These are phyloP conservation scores for Auriscalpium vulgare DNA, from an alignment of 768 basidiomycete genomes.

Conservation along the genomic window DNA sequence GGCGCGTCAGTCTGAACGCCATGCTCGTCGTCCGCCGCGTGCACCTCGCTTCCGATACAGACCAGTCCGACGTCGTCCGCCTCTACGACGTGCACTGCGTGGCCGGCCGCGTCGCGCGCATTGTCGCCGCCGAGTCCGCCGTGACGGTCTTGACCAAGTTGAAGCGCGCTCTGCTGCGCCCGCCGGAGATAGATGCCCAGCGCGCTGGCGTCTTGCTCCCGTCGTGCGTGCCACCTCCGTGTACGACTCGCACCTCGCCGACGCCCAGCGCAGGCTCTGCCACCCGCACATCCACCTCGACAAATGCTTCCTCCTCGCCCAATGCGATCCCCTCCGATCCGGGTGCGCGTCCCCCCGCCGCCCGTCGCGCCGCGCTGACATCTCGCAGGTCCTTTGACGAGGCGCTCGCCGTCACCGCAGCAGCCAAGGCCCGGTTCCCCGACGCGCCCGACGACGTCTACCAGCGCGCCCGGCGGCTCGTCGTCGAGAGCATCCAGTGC, in stretches of 20 bases:
- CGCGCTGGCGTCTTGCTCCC: background rate
- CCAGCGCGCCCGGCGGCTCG: conserved; percentile 42
- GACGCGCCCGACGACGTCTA: conserved; percentile 37
- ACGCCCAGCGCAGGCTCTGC: conserved; percentile 33
- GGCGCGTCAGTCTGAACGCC: too few relatives aligned
- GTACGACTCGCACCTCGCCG: background rate
- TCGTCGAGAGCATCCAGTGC: conserved; percentile 48
- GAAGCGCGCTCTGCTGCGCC: too few relatives aligned
- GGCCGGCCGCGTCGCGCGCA: background rate
- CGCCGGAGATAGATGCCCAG: background rate
- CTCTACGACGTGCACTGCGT: background rate
- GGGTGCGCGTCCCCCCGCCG: conserved; percentile 25
- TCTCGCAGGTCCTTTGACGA: conserved; percentile 43
- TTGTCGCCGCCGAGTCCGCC: background rate
- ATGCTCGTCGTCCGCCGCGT: background rate
- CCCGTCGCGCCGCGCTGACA: background rate
- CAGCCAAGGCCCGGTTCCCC: conserved; percentile 44
- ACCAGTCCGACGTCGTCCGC: background rate
- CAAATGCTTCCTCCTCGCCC: conserved; percentile 58
- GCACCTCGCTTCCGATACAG: background rate
- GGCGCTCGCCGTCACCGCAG: conserved; percentile 43
- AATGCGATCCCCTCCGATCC: conserved; percentile 40
- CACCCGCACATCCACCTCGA: conserved; percentile 63
- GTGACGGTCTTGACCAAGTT: background rate
- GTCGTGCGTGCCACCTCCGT: background rate